Conservation (phyloP, 805 yeast genomes). For the Saccharomyces eubayanus region DNA sequence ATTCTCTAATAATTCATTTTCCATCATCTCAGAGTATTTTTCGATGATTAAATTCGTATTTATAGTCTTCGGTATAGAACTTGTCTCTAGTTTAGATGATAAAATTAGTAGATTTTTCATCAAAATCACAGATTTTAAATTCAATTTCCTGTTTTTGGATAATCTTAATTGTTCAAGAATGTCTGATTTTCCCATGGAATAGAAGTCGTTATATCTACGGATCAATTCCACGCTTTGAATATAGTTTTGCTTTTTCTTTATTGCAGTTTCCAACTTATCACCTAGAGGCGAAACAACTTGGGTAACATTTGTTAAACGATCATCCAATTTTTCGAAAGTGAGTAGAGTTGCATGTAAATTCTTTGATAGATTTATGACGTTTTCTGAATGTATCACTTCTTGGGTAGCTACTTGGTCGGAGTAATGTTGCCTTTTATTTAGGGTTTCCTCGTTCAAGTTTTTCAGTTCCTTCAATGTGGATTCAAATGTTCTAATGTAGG, state of each 20-base stretch:
- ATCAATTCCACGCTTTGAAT: constrained; percentile 63
- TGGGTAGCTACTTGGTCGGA: constrained; percentile 49
- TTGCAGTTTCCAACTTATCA: constrained; percentile 54
- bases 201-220: constrained; percentile 69
- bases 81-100: constrained; percentile 54
- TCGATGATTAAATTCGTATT: constrained; percentile 41
- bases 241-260: constrained; percentile 67
- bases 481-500: constrained; percentile 89
- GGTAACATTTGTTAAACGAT: constrained; percentile 39
- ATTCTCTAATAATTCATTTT: constrained; percentile 54
- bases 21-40: constrained; percentile 70
- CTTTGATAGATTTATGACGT: constrained; percentile 40
- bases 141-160: constrained; percentile 45
- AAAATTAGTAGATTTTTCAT: constrained; percentile 57
- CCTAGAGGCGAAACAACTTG: constrained; percentile 62
- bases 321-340: constrained; percentile 23
- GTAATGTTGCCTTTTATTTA: constrained; percentile 40
- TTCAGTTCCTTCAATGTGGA: constrained; percentile 68
- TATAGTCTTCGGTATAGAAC: constrained; percentile 39
- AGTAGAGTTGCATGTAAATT: constrained; percentile 16
- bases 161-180: constrained; percentile 53
- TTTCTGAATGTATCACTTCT: constrained; percentile 61
- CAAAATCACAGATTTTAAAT: constrained; percentile 51
- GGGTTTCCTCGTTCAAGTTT: constrained; percentile 49
- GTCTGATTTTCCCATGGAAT: constrained; percentile 37